Conservation (phyloP, 106 monocot genomes). For the Phalaenopsis aphrodite region DNA sequence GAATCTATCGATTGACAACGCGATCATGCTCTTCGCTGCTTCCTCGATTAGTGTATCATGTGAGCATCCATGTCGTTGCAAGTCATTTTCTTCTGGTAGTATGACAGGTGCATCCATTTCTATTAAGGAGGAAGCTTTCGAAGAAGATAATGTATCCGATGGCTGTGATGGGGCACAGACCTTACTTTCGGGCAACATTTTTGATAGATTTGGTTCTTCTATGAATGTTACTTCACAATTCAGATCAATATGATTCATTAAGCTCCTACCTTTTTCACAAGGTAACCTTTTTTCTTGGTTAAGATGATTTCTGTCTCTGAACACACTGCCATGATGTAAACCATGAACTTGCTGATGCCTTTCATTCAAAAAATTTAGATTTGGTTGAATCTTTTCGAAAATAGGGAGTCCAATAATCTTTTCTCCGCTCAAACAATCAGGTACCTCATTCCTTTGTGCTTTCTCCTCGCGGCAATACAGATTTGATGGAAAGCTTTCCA, state of each 20-base stretch:
- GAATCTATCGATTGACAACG: slow-evolving; percentile 22
- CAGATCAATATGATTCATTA: slow-evolving; percentile 30
- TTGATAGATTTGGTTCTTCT: slow-evolving; percentile 2
- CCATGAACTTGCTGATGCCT: background rate
- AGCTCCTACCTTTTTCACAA: background rate
- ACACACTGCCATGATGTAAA: background rate
- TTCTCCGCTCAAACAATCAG: background rate
- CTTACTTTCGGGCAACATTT: slow-evolving; percentile 9
- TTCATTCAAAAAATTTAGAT: background rate
- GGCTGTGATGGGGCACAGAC: background rate
- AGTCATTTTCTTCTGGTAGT: background rate
- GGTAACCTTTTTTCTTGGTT: background rate
- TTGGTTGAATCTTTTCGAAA: slow-evolving; percentile 10
- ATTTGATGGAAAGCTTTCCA: slow-evolving; percentile 4
- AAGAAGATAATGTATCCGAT: slow-evolving; percentile 1
- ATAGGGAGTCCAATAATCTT: slow-evolving; percentile 16
- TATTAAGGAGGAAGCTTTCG: slow-evolving; percentile 13
- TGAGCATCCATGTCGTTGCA: slow-evolving; percentile 3
- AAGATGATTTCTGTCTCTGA: background rate
- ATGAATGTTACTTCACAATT: slow-evolving; percentile 18
- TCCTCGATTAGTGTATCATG: slow-evolving; percentile 4
- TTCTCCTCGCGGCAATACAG: background rate
- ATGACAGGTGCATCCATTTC: slow-evolving; percentile 6
- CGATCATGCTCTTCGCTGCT: slow-evolving; percentile 46
- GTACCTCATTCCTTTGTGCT: background rate